A percentile compares a stretch with the other conserved stretches of the same genome.
These are phyloP conservation scores for Venturia carpophila DNA, from an alignment of 2,329 filamentous ascomycete genomes.

Conservation along the genomic window DNA sequence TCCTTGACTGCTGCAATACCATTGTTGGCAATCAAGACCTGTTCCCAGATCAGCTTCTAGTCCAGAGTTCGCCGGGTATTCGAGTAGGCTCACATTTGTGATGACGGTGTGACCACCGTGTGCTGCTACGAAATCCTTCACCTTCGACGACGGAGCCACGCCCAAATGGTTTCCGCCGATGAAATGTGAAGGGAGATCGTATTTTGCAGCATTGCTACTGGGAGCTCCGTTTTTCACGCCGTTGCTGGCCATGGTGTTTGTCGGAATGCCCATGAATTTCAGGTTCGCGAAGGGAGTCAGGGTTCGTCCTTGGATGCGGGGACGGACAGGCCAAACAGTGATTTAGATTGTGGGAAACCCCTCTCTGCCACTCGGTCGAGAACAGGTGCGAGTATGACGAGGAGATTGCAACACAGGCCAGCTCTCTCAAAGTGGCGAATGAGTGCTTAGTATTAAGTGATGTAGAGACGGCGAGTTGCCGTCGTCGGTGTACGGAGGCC, in stretches of 20 bases:
- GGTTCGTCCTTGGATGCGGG: not conserved
- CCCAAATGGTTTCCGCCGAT: conserved; percentile 87
- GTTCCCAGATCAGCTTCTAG: conserved; percentile 12
- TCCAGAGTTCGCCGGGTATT: not conserved
- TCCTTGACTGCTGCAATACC: conserved; percentile 99
- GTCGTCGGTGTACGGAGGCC: not conserved
- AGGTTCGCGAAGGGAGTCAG: not conserved
- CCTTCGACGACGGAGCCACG: conserved; percentile 71
- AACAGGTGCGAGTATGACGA: not conserved
- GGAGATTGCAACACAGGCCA: not conserved
- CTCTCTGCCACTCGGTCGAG: not conserved
- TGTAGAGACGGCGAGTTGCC: not conserved
- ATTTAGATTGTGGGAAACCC: not conserved
- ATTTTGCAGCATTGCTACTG: conserved; percentile 68
- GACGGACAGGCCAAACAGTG: not conserved
- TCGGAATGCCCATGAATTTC: conserved; percentile 12
- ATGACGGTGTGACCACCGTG: conserved; percentile 97
- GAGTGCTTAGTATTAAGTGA: not conserved
- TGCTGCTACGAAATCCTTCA: conserved; percentile 90
- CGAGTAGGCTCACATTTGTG: conserved; percentile 59
- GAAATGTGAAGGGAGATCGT: conserved; percentile 84
- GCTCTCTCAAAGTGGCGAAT: not conserved
- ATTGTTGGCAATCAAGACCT: conserved; percentile 99
- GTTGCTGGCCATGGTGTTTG: conserved; percentile 17
- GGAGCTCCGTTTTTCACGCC: conserved; percentile 41